Base-by-base conservation (phyloP, 495 filamentous ascomycete genomes). In the Penicillium samsonianum region DNA sequence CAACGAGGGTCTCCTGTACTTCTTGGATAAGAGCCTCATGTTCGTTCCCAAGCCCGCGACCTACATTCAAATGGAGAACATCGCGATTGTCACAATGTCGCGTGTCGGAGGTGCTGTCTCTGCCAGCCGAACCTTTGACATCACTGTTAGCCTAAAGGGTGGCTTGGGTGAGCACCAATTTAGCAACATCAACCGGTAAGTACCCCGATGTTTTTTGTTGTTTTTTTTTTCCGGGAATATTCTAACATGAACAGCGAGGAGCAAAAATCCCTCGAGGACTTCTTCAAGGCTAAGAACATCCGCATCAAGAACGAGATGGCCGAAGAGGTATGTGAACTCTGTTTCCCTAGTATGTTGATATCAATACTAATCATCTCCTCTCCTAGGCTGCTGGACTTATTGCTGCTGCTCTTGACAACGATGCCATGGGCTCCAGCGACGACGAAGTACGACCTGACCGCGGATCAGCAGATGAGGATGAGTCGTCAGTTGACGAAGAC, bases 11-110 rank as follows among this genome's bases (percentile, higher is more conserved):
- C 92, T 95, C 63, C 76, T 99, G 28, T 99, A 94, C 79, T 97
- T 92, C 73, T 74, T 99, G 62, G 95, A 99, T 72, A 96, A 96
- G 76, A 94, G 92, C 9, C 93, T 99, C 67, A 94, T 99, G 82
- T 99, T 99, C 63, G 94, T 99, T 6, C 95, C 95, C 2, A 99
- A 99, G 72, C 95, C 95, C 0, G 92, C 95, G 0, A 96, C 92
- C 2, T 98, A 96, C 74, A 92, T 99, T 35, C 87, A 91, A 40
- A 90, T 96, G 68, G 95, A 98, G 57, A 90, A 93, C 60, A 85
- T 96, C 17, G 82, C 87, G 7, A 86, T 88, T 35, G 88, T 99
- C 54, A 96, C 91, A 9, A 94, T 99, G 84, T 96, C 92, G 19
- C 90, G 94, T 67, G 92, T 99, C 22, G 91, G 90, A 30, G 95